Evolutionary conservation across 2,329 filamentous ascomycete species (phyloP), one percentile per base, ranked within the genome.

Genomic region (Lachnellula occidentalis): DNA sequence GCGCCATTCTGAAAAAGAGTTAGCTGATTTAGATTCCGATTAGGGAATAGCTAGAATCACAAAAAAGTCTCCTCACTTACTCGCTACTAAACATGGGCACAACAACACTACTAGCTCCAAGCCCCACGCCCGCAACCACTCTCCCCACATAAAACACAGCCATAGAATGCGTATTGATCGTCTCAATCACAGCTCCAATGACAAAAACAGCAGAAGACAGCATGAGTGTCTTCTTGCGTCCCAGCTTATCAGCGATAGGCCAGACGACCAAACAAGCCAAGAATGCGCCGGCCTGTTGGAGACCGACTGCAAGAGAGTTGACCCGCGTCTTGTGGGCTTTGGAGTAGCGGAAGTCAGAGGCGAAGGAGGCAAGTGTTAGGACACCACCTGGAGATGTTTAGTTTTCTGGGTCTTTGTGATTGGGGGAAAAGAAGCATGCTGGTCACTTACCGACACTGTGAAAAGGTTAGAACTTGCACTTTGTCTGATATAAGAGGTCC

Each of bases 271-370:
- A 73, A 59, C 76, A 78, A 22, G 76, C 76, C 14, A 75, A 70
- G 53, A 80, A 76, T 24, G 77, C 76, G 22, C 77, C 77, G 19
- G 75, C 73, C 60, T 80, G 76, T 53, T 78, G 76, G 34, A 79
- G 73, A 2, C 74, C 73, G 19, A 78, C 74, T 24, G 74, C 72
- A 45, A 77, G 73, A 4, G 75, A 75, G 55, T 73, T 76, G 57
- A 74, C 66, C 3, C 66, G 69, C 1, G 73, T 75, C 50, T 70
- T 67, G 45, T 74, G 62, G 3, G 63, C 62, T 11, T 66, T 64
- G n/a, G 67, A 67, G 57, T 74, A 77, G 11, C 68, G 57, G 56
- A 75, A 77, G 55, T 75, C 73, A 45, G 67, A 58, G 42, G 73
- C 64, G 61, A 76, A 78, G 4, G 73, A 73, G 27, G 63, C 52